A percentile compares a stretch with the other conserved stretches of the same genome.
Conservation (phyloP, 2,329 filamentous ascomycete genomes). For the Fusarium penzigii region DNA sequence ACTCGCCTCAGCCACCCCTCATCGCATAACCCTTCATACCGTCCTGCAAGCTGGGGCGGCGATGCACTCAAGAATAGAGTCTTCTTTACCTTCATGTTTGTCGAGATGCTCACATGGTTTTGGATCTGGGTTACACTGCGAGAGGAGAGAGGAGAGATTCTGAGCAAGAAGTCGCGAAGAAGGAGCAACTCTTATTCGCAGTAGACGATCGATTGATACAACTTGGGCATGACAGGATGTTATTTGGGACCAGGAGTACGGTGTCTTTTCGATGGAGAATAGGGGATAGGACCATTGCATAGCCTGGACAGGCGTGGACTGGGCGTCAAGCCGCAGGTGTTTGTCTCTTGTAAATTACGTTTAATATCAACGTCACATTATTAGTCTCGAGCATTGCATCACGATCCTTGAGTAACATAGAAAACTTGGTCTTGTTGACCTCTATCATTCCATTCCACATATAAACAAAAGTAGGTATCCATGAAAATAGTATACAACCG, state of each 20-base stretch:
- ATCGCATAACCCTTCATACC: constrained; percentile 37
- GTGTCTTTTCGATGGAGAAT: neutral
- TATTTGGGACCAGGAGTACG: neutral
- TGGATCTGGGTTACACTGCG: constrained; percentile 75
- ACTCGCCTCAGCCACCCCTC: constrained; percentile 27
- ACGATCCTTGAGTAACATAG: neutral
- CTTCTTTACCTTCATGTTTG: constrained; percentile 80
- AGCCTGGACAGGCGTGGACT: neutral
- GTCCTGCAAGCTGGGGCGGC: constrained; percentile 50
- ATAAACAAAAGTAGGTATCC: constrained; percentile 29
- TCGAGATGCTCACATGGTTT: constrained; percentile 85
- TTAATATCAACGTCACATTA: too few species aligned
- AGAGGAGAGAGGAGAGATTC: constrained; percentile 58
- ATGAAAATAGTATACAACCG: constrained; percentile 16
- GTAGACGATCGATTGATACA: neutral
- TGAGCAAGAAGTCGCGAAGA: constrained; percentile 40
- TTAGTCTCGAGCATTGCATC: too few species aligned
- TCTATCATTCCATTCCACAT: constrained; percentile 22
- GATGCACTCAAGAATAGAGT: constrained; percentile 80
- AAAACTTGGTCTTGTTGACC: constrained; percentile 1
- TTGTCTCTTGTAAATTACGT: too few species aligned
- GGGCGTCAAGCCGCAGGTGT: too few species aligned
- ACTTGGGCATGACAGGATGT: neutral
- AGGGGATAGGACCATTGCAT: neutral
- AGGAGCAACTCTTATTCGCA: constrained; percentile 23